Evolutionary conservation across 257 asterid genomes (phyloP), one percentile per base, ranked within the genome.

Genomic region (Petunia axillaris): DNA sequence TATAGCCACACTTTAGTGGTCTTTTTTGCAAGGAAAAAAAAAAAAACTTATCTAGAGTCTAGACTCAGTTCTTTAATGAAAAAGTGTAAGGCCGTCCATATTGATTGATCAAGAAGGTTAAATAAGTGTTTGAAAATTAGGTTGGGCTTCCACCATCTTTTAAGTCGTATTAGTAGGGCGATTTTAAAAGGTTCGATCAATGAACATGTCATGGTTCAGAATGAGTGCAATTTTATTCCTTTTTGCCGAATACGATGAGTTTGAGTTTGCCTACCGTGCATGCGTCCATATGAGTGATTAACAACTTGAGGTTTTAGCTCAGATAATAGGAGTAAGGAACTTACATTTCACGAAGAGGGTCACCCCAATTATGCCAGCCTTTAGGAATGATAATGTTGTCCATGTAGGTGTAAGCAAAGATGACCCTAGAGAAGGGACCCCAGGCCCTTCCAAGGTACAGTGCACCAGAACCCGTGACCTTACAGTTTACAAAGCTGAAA

Each of bases 361-460:
- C 99, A 16, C 97, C 97, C 99, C 98, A 95, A 48, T 93, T 93
- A 81, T 90, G 89, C 99, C 99, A 95, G 35, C 99, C 99, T 81
- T 91, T 92, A 0, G 98, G 99, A 40, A 92, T 89, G 87, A 95
- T 88, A 79, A 93, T 92, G 77, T 93, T 93, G 91, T 93, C 98
- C 97, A 95, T 92, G 67, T 91, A 91, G 5, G 99, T 93, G 74
- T 92, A 90, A 75, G 98, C 93, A 64, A 95, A 95, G 15, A 95
- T 88, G 2, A 95, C 99, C 87, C 97, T 91, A 0, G 99, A 95
- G 75, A 95, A 95, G 2, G 99, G 97, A 3, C 98, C 98, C 98
- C 99, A 95, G 9, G 99, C 99, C 91, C 99, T 87, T 65, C 99
- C 99, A 0, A 95, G 91, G 93, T 90, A 95, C 71, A 95, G 86